Conservation (phyloP, 805 yeast genomes). For the Sporopachydermia quercuum region DNA sequence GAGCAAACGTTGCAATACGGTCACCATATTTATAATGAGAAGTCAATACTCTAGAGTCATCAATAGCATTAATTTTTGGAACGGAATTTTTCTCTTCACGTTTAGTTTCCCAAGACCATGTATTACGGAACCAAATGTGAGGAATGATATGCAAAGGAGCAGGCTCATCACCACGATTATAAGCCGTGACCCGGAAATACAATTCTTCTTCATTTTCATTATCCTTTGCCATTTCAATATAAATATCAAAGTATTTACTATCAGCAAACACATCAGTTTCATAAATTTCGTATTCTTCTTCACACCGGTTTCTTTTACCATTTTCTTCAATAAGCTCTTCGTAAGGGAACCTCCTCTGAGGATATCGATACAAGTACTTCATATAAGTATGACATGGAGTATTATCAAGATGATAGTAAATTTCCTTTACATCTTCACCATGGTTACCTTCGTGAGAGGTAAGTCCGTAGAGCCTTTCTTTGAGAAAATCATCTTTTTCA, state of each 20-base stretch:
- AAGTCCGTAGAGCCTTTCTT: constrained; percentile 76
- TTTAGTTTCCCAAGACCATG: constrained; percentile 76
- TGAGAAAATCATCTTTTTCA: constrained; percentile 70
- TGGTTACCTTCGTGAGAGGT: constrained; percentile 92
- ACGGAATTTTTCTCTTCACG: constrained; percentile 14
- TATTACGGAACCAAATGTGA: constrained; percentile 71
- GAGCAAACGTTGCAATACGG: constrained; percentile 56
- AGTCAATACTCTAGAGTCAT: background rate
- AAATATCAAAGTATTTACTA: constrained; percentile 71
- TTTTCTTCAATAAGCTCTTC: constrained; percentile 56
- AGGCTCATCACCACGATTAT: constrained; percentile 64
- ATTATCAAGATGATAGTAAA: constrained; percentile 75
- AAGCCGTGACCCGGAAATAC: constrained; percentile 74
- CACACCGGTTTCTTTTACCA: constrained; percentile 46
- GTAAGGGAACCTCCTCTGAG: constrained; percentile 77
- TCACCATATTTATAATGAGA: constrained; percentile 53
- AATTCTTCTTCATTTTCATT: constrained; percentile 70
- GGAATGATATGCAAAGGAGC: constrained; percentile 87
- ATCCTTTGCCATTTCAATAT: constrained; percentile 80
- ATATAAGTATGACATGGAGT: constrained; percentile 88
- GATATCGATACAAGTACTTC: constrained; percentile 85
- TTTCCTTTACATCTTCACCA: constrained; percentile 80
- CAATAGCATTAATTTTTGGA: constrained; percentile 35
- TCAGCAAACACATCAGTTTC: constrained; percentile 57
- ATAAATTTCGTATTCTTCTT: constrained; percentile 66